Conservation (phyloP, 495 filamentous ascomycete genomes). For the Tuber calosporum region DNA sequence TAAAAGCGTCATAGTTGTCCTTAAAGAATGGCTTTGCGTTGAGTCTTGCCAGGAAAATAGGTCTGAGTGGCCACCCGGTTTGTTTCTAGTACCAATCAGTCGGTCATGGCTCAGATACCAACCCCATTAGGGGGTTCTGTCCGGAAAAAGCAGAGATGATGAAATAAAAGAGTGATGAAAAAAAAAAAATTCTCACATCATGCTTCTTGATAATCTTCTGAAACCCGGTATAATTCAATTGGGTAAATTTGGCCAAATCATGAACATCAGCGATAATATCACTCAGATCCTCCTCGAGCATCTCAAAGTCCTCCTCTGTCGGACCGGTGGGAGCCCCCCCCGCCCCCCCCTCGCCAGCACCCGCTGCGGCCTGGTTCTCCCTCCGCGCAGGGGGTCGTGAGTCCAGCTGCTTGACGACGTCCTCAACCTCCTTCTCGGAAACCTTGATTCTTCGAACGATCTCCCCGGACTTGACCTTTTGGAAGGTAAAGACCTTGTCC, state of each 20-base stretch:
- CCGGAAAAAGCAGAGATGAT: background rate
- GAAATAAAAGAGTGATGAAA: background rate
- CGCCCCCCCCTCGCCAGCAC: conserved; percentile 37
- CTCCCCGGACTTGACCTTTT: conserved; percentile 89
- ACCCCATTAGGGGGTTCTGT: background rate
- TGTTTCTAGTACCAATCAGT: conserved; percentile 59
- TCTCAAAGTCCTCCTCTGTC: conserved; percentile 84
- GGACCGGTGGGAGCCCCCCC: conserved; percentile 48
- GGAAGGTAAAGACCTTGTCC: conserved; percentile 94
- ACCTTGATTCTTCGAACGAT: conserved; percentile 81
- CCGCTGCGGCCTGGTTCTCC: conserved; percentile 36
- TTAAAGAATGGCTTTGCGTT: conserved; percentile 97
- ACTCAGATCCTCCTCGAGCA: conserved; percentile 88
- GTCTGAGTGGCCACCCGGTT: conserved; percentile 87
- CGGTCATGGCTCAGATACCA: conserved; percentile 35
- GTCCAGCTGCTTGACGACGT: conserved; percentile 70
- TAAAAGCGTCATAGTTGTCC: conserved; percentile 94
- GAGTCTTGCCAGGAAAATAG: conserved; percentile 84
- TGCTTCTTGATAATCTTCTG: conserved; percentile 99
- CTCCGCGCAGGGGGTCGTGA: conserved; percentile 45
- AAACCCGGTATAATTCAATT: conserved; percentile 97
- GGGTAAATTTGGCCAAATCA: conserved; percentile 95
- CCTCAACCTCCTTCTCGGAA: conserved; percentile 79
- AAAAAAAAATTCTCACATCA: conserved; percentile 58
- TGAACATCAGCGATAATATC: conserved; percentile 99